Conservation (phyloP, 306 rosid species). For the Vigna reflexopilosa region DNA sequence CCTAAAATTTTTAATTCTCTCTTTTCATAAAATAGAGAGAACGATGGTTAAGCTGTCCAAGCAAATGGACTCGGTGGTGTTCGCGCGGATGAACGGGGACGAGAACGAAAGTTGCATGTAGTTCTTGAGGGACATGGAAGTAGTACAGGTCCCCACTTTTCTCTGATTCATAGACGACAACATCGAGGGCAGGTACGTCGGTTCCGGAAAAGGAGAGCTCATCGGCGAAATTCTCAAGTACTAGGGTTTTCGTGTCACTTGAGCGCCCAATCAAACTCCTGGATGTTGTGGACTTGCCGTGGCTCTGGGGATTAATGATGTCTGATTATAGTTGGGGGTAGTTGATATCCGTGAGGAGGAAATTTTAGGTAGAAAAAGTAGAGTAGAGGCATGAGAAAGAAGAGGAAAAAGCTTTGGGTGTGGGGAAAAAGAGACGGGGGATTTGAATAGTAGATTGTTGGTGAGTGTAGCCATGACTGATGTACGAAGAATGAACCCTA, state of each 20-base stretch:
- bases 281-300: slow-evolving; percentile 46
- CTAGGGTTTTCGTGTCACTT: slow-evolving; percentile 93
- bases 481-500: too few species aligned
- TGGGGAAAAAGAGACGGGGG: slow-evolving; percentile 31
- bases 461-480: slow-evolving; percentile 62
- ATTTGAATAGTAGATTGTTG: slow-evolving; percentile 53
- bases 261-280: too few species aligned
- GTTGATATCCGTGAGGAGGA: neutral
- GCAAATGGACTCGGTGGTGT: slow-evolving; percentile 77
- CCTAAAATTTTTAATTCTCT: too few species aligned
- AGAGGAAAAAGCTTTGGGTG: slow-evolving; percentile 33
- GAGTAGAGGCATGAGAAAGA: slow-evolving; percentile 8
- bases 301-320: slow-evolving; percentile 52
- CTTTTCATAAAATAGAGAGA: too few species aligned
- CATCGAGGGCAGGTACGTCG: slow-evolving; percentile 86
- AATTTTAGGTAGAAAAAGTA: slow-evolving; percentile 20
- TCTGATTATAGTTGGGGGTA: neutral
- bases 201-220: slow-evolving; percentile 94
- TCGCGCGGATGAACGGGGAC: slow-evolving; percentile 94
- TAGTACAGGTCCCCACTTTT: slow-evolving; percentile 85
- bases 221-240: slow-evolving; percentile 91
- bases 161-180: slow-evolving; percentile 80
- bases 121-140: slow-evolving; percentile 85
- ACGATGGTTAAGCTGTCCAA: slow-evolving; percentile 81
- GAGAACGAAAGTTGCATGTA: slow-evolving; percentile 89